Conservation (phyloP, 345 rosid species). For the Citrus australasica region DNA sequence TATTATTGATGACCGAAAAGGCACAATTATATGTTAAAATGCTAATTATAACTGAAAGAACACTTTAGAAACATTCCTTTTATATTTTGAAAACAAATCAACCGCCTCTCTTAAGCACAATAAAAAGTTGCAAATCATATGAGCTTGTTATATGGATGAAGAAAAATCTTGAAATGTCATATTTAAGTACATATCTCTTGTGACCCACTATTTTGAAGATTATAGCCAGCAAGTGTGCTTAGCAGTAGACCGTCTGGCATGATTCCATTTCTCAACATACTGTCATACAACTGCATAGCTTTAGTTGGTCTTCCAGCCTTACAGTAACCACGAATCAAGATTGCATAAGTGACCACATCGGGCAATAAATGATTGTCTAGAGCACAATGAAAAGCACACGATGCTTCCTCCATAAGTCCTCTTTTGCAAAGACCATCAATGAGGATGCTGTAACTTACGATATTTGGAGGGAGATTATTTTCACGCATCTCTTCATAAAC, state of each 20-base stretch:
- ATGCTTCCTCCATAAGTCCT: conserved; percentile 42
- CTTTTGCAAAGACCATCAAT: conserved; percentile 50
- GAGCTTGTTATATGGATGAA: not conserved
- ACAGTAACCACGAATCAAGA: conserved; percentile 51
- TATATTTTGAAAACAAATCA: not conserved
- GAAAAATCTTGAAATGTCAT: not conserved
- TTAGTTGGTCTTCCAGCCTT: conserved; percentile 42
- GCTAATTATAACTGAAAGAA: not conserved
- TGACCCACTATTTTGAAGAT: conserved; percentile 17
- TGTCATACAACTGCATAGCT: conserved; percentile 35
- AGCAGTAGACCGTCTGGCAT: conserved; percentile 38
- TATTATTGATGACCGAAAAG: not conserved
- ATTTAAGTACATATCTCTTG: not conserved
- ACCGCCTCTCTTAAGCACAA: not conserved
- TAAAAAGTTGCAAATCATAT: not conserved
- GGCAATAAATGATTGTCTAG: conserved; percentile 32
- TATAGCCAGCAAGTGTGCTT: conserved; percentile 30
- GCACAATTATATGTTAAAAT: not conserved
- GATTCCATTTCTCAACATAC: conserved; percentile 36
- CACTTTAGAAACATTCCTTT: not conserved
- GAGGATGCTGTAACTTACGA: conserved; percentile 47
- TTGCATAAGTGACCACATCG: conserved; percentile 43
- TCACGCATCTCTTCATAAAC: conserved; percentile 47
- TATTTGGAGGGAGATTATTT: conserved; percentile 37
- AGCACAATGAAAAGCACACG: conserved; percentile 32